Conservation (phyloP, 345 rosid genomes). For the Populus pruinosa region DNA sequence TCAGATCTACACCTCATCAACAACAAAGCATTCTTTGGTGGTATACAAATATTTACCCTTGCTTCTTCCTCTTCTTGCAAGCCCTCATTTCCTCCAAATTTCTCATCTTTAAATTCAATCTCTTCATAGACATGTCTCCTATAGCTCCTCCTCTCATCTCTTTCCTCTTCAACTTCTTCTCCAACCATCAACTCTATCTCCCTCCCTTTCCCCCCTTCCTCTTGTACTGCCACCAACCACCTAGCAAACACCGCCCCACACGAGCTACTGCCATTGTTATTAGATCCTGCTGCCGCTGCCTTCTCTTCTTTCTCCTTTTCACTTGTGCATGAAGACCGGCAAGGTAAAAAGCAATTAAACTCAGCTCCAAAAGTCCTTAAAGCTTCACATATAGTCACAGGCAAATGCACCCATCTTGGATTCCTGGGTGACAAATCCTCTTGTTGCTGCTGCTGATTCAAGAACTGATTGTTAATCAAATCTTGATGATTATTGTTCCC, state of each 20-base stretch:
- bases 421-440: conserved; percentile 49
- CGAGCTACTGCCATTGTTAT: conserved; percentile 30
- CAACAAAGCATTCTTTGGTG: conserved; percentile 86
- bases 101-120: conserved; percentile 48
- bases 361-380: conserved; percentile 76
- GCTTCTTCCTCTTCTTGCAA: conserved; percentile 43
- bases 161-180: conserved; percentile 35
- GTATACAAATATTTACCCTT: conserved; percentile 55
- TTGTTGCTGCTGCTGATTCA: conserved; percentile 21
- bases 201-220: conserved; percentile 55
- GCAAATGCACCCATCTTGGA: conserved; percentile 82
- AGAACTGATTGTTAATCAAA: conserved; percentile 1
- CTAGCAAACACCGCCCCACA: conserved; percentile 74
- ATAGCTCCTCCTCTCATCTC: conserved; percentile 43
- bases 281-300: conserved; percentile 4
- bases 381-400: conserved; percentile 78
- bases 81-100: conserved; percentile 18
- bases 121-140: conserved; percentile 75
- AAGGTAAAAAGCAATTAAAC: conserved; percentile 79
- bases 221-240: conserved; percentile 82
- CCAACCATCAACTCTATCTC: conserved; percentile 76
- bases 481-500: conserved; percentile 13
- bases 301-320: conserved; percentile 34
- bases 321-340: conserved; percentile 65
- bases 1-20: conserved; percentile 96